Percentiles rank a stretch among this genome's conserved stretches.
phyloP scores from a whole-genome alignment of 2,329 filamentous ascomycete species.

The Claviceps monticola region DNA sequence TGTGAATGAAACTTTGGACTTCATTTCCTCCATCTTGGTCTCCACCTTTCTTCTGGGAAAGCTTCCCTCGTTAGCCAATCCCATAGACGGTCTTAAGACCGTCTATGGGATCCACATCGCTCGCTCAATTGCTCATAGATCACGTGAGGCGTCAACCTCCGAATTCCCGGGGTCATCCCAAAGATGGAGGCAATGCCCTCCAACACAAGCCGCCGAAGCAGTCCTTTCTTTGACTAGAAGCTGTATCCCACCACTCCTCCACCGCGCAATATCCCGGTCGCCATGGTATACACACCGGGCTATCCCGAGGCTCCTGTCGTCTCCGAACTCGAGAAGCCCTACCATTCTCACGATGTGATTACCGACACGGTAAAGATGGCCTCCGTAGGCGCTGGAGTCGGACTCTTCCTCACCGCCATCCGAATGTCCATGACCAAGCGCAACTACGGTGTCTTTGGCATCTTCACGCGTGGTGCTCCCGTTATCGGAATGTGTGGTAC shows the following conservation, averaged over 20 bases:
- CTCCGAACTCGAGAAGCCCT: slow-evolving; percentile 23
- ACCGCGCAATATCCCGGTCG: slow-evolving; percentile 7
- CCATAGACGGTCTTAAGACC: too few relatives aligned
- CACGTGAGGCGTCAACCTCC: slow-evolving; percentile 17
- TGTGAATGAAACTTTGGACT: not conserved
- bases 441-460: slow-evolving; percentile 67
- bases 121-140: slow-evolving; percentile 21
- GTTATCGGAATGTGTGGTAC: slow-evolving; percentile 43
- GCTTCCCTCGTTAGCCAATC: slow-evolving; percentile 16
- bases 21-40: not conserved
- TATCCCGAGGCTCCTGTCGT: slow-evolving; percentile 12
- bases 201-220: not conserved
- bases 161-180: not conserved
- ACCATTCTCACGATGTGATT: slow-evolving; percentile 64
- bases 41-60: not conserved
- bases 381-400: slow-evolving; percentile 50
- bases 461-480: slow-evolving; percentile 67
- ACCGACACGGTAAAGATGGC: slow-evolving; percentile 50
- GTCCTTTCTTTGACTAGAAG: not conserved
- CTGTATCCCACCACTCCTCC: not conserved
- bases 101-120: not conserved
- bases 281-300: slow-evolving; percentile 21
- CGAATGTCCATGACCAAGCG: slow-evolving; percentile 76
- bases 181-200: not conserved
- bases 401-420: slow-evolving; percentile 60